Evolutionary conservation across 345 rosid species (phyloP), one percentile per base, ranked within the genome.

Genomic region (Citrus reticulata): DNA sequence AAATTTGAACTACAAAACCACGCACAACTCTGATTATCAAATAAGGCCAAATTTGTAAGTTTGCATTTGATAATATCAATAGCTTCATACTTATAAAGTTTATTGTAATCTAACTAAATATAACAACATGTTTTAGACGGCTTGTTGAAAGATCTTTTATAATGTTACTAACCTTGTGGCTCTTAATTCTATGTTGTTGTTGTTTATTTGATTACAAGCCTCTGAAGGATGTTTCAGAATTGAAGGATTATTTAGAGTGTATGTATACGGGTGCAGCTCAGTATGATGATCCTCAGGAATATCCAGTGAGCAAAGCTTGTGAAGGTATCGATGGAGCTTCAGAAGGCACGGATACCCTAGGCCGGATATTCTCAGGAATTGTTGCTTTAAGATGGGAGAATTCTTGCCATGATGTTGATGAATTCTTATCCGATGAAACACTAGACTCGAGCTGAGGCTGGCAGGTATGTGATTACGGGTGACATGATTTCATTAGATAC

Each of bases 231-330:
- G 72, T 13, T 9, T 10, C 17, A 11, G 83, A 72, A 22, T 29
- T 80, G 72, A 73, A 68, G 72, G 34, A 29, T 32, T 49, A 34
- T 8, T 68, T 83, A 27, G 68, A 60, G 9, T 49, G 2, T 1
- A 6, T 73, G 17, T 83, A 22, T 16, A 1, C 42, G 0, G 68
- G 10, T 10, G 75, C 83, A 62, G 80, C 85, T 59, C 83, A 79
- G 11, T 76, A 79, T 32, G 83, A 83, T 55, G 37, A 39, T 14
- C 80, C 85, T 46, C 80, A 77, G 7, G 29, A 20, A 16, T 66
- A 76, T 59, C 78, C 59, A 11, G 80, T 79, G 7, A 40, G 42
- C 7, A 5, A 5, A 2, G 65, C 73, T 16, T 83, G 85, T 71
- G 24, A 55, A 2, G 85, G 61, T 0, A 72, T 79, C 1, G 72